phyloP scores from a whole-genome alignment of 495 filamentous ascomycete species.

The Podospora australis region DNA sequence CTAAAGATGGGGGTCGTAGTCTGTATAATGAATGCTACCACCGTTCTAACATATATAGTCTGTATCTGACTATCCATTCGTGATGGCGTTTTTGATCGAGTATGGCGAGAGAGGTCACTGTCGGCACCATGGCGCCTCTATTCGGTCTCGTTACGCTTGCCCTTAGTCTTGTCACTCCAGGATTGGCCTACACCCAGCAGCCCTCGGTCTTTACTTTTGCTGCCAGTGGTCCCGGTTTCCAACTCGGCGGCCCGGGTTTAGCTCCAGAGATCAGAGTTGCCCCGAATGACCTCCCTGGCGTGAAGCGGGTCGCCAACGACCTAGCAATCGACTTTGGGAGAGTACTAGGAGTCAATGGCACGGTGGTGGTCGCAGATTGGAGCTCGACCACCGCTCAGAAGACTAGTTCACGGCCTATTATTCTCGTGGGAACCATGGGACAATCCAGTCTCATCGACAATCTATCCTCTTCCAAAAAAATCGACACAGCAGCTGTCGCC shows the following conservation, averaged over 20 bases:
- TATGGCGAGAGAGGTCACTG: too few relatives aligned
- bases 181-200: slow-evolving; percentile 9
- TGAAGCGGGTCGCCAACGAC: slow-evolving; percentile 42
- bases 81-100: too few relatives aligned
- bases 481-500: slow-evolving; percentile 41
- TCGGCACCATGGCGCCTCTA: slow-evolving; percentile 14
- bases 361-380: slow-evolving; percentile 25
- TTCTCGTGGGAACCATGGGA: slow-evolving; percentile 48
- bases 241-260: slow-evolving; percentile 18
- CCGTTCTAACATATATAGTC: too few relatives aligned
- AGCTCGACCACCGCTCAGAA: slow-evolving; percentile 21
- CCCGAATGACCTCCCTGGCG: slow-evolving; percentile 37
- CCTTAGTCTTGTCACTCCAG: slow-evolving; percentile 4
- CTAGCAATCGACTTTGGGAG: slow-evolving; percentile 47
- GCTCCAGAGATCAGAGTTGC: slow-evolving; percentile 26
- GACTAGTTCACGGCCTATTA: slow-evolving; percentile 21
- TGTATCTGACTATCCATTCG: too few relatives aligned
- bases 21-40: too few relatives aligned
- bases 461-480: slow-evolving; percentile 36
- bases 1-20: too few relatives aligned
- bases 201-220: slow-evolving; percentile 20
- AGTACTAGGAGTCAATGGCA: slow-evolving; percentile 38
- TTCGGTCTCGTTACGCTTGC: slow-evolving; percentile 5
- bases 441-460: slow-evolving; percentile 43
- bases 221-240: slow-evolving; percentile 10